phyloP scores from a whole-genome alignment of 2,329 filamentous ascomycete genomes.

The Colletotrichum horii region DNA sequence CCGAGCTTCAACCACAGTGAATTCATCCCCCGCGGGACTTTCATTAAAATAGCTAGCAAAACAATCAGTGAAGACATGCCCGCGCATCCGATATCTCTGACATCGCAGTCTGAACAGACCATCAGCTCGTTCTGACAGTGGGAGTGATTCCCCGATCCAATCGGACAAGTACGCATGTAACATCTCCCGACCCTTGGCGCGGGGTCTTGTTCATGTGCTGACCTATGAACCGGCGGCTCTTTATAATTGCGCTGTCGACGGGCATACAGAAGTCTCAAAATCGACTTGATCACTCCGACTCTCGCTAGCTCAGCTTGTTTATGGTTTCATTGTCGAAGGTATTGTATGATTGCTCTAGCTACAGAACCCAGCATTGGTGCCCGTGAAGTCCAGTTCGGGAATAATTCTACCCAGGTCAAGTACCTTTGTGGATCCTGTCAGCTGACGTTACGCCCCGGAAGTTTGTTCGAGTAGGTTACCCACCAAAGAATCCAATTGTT shows the following conservation, averaged over 20 bases:
- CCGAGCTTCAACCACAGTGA: not conserved
- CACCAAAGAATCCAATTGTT: constrained; percentile 25
- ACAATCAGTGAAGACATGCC: not conserved
- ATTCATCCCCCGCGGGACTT: fast-evolving
- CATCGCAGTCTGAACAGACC: not conserved
- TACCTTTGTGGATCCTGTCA: not conserved
- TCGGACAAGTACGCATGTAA: not conserved
- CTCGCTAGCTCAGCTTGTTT: not conserved
- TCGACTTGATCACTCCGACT: fast-evolving
- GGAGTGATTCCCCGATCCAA: not conserved
- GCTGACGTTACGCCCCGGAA: fast-evolving
- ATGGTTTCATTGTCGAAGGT: not conserved
- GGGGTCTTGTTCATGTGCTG: not conserved
- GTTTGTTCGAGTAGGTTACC: fast-evolving
- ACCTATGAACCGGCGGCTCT: not conserved
- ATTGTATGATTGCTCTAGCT: not conserved
- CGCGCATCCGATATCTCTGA: not conserved
- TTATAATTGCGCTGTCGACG: not conserved
- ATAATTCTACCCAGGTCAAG: not conserved
- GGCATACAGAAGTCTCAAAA: not conserved
- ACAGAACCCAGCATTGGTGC: not conserved
- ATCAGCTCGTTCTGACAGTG: not conserved
- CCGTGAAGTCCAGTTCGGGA: not conserved
- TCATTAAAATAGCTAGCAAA: not conserved
- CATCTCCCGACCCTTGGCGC: not conserved